Base-by-base conservation (phyloP, 2,329 filamentous ascomycete species). In the Lecanicillium sp. region DNA sequence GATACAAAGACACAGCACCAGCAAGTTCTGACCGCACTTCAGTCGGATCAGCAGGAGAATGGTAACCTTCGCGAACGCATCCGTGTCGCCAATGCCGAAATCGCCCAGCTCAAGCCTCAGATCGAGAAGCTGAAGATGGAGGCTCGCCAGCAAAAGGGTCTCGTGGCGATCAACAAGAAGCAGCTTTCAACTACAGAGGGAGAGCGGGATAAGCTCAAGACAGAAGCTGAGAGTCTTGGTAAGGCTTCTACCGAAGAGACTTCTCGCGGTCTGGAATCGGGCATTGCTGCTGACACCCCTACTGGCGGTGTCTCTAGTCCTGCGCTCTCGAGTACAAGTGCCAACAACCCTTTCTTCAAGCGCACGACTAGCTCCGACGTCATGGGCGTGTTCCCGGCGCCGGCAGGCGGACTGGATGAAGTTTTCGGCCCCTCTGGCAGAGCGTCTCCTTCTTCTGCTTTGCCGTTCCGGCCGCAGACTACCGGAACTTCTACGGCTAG, bases 91-190 rank as follows among this genome's bases (percentile, higher is more conserved):
- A 98, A 95, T 60, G 76, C 80, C 11, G 89, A 95, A 65, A 84
- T 95, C 57, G 77, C 81, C 15, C 84, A 90, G 65, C 71, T 97
- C 33, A 94, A 90, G 65, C 90, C 90, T 26, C 84, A 91, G 56
- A 81, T 98, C 44, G 93, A 98, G 64, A 97, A 96, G 72, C 77
- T 95, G 58, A 90, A 87, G 64, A 88, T 86, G 11, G 90, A 96
- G 58, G 90, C 90, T 21, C 83, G 93, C 35, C 93, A 97, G 65
- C 90, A 97, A 62, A 97, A 95, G 70, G 93, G 93, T 15, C 75
- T 97, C 55, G 91, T 95, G 24, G 90, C 93, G 36, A 98, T 98
- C 70, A 96, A 96, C 71, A 97, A 94, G 75, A 98, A 98, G 71
- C 93, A 98, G 68, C 73, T 97, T 51, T 81, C 85, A 29, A 96